Evolutionary conservation across 1,284 basidiomycete species (phyloP).

Genomic region (Ustilago nuda): DNA sequence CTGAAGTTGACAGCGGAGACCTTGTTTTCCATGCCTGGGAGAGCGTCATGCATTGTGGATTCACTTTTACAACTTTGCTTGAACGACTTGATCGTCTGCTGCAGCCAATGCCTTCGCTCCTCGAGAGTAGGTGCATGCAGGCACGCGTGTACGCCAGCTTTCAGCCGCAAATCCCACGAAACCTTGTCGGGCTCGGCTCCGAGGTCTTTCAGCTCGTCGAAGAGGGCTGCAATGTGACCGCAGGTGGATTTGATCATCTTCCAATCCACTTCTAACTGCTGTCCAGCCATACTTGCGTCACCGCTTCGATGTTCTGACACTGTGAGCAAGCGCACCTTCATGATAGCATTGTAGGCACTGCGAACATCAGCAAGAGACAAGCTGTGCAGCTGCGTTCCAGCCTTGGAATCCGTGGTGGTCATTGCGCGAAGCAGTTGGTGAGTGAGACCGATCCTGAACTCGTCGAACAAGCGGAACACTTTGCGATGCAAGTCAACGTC

Average conservation of each 20-base stretch:
- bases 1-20: not conserved
- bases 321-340: constrained; percentile 14
- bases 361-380: constrained; percentile 19
- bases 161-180: constrained; percentile 33
- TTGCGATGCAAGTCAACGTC: constrained; percentile 13
- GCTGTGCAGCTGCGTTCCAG: not conserved
- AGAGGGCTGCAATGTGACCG: constrained; percentile 21
- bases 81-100: constrained; percentile 8
- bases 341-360: constrained; percentile 42
- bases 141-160: constrained; percentile 19
- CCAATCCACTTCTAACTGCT: not conserved
- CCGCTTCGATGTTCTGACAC: not conserved
- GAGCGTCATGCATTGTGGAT: constrained; percentile 5
- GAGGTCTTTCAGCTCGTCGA: constrained; percentile 31
- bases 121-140: constrained; percentile 2
- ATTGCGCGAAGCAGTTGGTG: constrained; percentile 22
- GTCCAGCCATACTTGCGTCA: not conserved
- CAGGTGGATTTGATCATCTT: constrained; percentile 1
- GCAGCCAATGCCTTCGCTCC: constrained; percentile 3
- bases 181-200: constrained; percentile 32
- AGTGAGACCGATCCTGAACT: constrained; percentile 41
- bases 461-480: constrained; percentile 39
- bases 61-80: constrained; percentile 11
- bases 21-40: not conserved
- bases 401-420: not conserved